These are phyloP conservation scores for Trichaptum fuscoviolaceum DNA, from an alignment of 768 basidiomycete species.

Conservation along the genomic window DNA sequence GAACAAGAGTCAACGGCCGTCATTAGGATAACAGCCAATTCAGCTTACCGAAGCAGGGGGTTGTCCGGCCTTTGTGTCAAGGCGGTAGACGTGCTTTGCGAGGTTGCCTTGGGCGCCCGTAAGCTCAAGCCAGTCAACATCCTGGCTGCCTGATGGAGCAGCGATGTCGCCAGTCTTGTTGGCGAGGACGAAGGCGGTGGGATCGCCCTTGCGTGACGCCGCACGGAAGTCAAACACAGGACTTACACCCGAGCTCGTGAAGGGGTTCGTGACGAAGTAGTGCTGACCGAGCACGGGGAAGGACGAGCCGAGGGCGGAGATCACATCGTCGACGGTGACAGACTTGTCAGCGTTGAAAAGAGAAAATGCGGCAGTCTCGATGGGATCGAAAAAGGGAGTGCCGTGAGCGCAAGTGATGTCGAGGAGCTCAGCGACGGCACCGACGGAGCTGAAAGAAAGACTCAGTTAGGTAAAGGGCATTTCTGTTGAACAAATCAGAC, in stretches of 20 bases:
- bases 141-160: constrained; percentile 34
- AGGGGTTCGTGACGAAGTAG: constrained; percentile 48
- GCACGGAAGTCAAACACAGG: constrained; percentile 56
- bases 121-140: constrained; percentile 56
- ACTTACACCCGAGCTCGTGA: constrained; percentile 33
- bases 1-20: constrained; percentile 3
- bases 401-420: constrained; percentile 46
- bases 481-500: constrained; percentile 13
- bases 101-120: constrained; percentile 40
- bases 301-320: constrained; percentile 12
- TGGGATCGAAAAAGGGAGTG: constrained; percentile 15
- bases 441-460: constrained; percentile 10
- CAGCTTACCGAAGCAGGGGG: constrained; percentile 43
- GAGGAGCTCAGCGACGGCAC: constrained; percentile 46
- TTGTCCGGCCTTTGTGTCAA: constrained; percentile 48
- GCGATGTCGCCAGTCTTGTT: constrained; percentile 36
- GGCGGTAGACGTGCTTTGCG: constrained; percentile 46
- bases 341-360: constrained; percentile 8
- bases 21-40: neutral
- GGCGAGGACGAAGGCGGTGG: constrained; percentile 42
- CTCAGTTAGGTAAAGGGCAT: neutral
- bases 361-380: constrained; percentile 19
- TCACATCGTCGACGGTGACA: constrained; percentile 11
- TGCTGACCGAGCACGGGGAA: constrained; percentile 40
- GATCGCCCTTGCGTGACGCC: constrained; percentile 33